Percentiles rank a stretch among this genome's conserved stretches.
These are phyloP conservation scores for Suhomyces panamericanus DNA, from an alignment of 1,139 yeast species.

Conservation along the genomic window DNA sequence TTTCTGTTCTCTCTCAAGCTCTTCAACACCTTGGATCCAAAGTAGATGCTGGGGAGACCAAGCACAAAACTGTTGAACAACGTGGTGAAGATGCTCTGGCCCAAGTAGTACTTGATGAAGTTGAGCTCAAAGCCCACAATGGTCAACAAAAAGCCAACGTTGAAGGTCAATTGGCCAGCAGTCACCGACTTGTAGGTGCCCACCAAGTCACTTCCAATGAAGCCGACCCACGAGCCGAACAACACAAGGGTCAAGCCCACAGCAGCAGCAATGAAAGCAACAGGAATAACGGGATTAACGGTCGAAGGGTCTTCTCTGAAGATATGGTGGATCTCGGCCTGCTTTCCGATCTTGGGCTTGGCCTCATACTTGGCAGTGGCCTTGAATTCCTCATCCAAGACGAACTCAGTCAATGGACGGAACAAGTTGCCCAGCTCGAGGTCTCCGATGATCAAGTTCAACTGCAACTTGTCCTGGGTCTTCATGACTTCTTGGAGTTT, in stretches of 20 bases:
- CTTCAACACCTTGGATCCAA: constrained; percentile 67
- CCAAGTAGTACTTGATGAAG: constrained; percentile 68
- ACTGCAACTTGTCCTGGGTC: constrained; percentile 31
- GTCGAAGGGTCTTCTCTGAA: constrained; percentile 60
- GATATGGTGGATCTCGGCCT: constrained; percentile 69
- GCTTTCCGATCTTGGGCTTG: constrained; percentile 47
- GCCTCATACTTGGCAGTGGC: constrained; percentile 23
- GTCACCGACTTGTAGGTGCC: constrained; percentile 31
- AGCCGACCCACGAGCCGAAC: constrained; percentile 47
- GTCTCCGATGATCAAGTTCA: constrained; percentile 39
- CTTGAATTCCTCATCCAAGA: constrained; percentile 34
- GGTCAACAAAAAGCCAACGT: constrained; percentile 52
- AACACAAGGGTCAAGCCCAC: constrained; percentile 45
- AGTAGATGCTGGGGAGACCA: constrained; percentile 56
- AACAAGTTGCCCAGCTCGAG: constrained; percentile 24
- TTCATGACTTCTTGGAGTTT: constrained; percentile 43
- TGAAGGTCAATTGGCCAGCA: constrained; percentile 30
- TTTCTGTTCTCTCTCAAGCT: constrained; percentile 36
- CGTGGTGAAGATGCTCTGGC: constrained; percentile 71
- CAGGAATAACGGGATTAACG: constrained; percentile 56
- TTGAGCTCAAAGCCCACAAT: constrained; percentile 61
- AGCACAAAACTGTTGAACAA: constrained; percentile 52
- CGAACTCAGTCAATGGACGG: constrained; percentile 33
- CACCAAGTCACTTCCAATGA: constrained; percentile 48
- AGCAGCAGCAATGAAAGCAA: constrained; percentile 50